These are phyloP conservation scores for Debaryomyces maramus DNA, from an alignment of 805 yeast genomes.

Conservation along the genomic window DNA sequence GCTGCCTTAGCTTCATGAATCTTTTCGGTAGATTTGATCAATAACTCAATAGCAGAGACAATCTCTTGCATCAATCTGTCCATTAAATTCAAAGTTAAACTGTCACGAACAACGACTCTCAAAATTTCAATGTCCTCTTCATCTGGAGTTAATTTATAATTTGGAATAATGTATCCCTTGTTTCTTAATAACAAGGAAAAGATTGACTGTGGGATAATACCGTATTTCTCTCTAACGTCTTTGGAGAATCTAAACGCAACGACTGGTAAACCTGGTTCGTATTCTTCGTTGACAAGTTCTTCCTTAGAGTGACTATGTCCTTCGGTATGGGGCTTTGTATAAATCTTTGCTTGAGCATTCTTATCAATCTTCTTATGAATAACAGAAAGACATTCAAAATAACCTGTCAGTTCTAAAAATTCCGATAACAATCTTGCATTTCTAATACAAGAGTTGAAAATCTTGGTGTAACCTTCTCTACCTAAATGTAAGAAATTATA, in stretches of 20 bases:
- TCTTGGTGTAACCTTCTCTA: slow-evolving; percentile 61
- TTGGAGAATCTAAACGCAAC: slow-evolving; percentile 79
- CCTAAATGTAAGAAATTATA: slow-evolving; percentile 76
- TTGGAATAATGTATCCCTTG: slow-evolving; percentile 86
- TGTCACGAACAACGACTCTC: slow-evolving; percentile 79
- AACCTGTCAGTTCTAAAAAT: slow-evolving; percentile 62
- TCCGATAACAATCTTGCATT: slow-evolving; percentile 71
- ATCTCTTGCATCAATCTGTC: slow-evolving; percentile 66
- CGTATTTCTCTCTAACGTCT: slow-evolving; percentile 56
- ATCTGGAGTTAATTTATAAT: slow-evolving; percentile 77
- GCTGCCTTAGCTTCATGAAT: slow-evolving; percentile 28
- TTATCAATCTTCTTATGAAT: slow-evolving; percentile 60
- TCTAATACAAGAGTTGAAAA: slow-evolving; percentile 61
- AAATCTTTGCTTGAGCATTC: slow-evolving; percentile 15
- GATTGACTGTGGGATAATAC: slow-evolving; percentile 80
- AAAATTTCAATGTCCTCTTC: slow-evolving; percentile 62
- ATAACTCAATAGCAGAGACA: slow-evolving; percentile 50
- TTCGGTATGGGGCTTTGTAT: slow-evolving; percentile 15
- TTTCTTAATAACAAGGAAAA: slow-evolving; percentile 71
- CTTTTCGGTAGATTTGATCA: slow-evolving; percentile 48
- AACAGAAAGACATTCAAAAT: slow-evolving; percentile 72
- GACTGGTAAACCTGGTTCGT: slow-evolving; percentile 81
- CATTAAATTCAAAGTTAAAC: slow-evolving; percentile 60
- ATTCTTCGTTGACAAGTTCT: slow-evolving; percentile 42
- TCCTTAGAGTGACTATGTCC: slow-evolving; percentile 9